Evolutionary conservation across 2,329 filamentous ascomycete genomes (phyloP), one percentile per base, ranked within the genome.

Genomic region (Paraconiothyrium sp.): DNA sequence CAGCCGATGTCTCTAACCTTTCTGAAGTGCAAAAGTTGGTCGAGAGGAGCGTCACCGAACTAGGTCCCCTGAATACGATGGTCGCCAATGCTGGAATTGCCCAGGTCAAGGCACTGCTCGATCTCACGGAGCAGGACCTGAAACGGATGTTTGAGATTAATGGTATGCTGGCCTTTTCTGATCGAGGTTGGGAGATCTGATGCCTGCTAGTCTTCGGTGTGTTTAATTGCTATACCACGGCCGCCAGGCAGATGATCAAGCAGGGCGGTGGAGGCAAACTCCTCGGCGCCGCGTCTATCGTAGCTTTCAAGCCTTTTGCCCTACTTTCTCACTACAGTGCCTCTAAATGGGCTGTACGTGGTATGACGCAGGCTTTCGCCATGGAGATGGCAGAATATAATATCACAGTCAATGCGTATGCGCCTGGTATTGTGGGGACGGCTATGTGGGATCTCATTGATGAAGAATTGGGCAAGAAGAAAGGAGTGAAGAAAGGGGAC

Each of bases 381-480:
- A 87, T 89, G 83, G 88, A 90, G 64, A 81, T 90, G 76, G 89
- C 88, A 0, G 75, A 78, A 50, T 84, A 91, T 71, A 81, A 86
- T 60, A 91, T 92, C 72, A 90, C 86, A 0, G 88, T 85, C 22
- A 91, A 91, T 66, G 84, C 85, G 0, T 91, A 90, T 68, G 88
- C 87, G 0, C 89, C 89, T 0, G 89, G 89, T 0, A 89, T 91
- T 51, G 88, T 91, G 0, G 87, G 84, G 0, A 90, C 88, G 0
- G 80, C 82, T 0, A 91, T 91, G 88, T 91, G 89, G 89, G 88
- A 90, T 49, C 71, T 86, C 2, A 90, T 91, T 57, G 89, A 91
- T 62, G 84, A 86, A 64, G 84, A 84, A 60, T 64, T 90, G 35
- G 86, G 83, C 0, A 81, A 85, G 71, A 81, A 82, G 59, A 80